Evolutionary conservation across 108 stramenopile genomes (phyloP), one percentile per base, ranked within the genome.

Genomic region (Poteriospumella lacustris): DNA sequence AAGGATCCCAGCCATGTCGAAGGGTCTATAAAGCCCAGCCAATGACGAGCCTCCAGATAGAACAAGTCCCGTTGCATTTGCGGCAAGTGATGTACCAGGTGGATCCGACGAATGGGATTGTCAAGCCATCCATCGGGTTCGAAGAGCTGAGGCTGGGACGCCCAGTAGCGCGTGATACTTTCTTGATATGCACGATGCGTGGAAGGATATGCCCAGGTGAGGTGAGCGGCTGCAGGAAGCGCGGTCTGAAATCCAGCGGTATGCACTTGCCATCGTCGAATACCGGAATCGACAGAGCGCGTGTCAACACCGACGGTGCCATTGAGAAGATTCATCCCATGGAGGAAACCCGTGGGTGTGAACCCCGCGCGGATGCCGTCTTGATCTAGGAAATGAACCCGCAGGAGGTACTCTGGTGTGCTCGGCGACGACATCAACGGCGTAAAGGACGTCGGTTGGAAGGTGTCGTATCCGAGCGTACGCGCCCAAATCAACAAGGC

Each of bases 251-350:
- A 64, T 3, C 5, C 28, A 64, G 28, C 36, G 36, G 12, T 64
- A 64, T 64, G 60, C 5, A 64, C 24, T 64, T 5, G 9, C 60
- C 60, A 64, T 31, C 60, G 3, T 64, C 5, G 29, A 12, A 34
- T 33, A 64, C 60, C 60, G 3, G 29, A 19, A 9, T 64, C 12
- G 36, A 5, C 29, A 64, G 36, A 3, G 9, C 31, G 28, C 24
- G 28, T 24, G 36, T 64, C 60, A 12, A 64, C 5, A 31, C 60
- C 24, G 36, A 34, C 33, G 5, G 60, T 64, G 9, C 60, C 60
- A 64, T 64, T 64, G 28, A 64, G 36, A 34, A 64, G 31, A 33
- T 64, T 64, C 60, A 64, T 64, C 28, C 60, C 60, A 64, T 64
- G 60, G 5, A 64, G 60, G 36, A 64, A 64, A 31, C 33, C 60